Conservation (phyloP, 108 stramenopile species). For the Craspedostauros australis region DNA sequence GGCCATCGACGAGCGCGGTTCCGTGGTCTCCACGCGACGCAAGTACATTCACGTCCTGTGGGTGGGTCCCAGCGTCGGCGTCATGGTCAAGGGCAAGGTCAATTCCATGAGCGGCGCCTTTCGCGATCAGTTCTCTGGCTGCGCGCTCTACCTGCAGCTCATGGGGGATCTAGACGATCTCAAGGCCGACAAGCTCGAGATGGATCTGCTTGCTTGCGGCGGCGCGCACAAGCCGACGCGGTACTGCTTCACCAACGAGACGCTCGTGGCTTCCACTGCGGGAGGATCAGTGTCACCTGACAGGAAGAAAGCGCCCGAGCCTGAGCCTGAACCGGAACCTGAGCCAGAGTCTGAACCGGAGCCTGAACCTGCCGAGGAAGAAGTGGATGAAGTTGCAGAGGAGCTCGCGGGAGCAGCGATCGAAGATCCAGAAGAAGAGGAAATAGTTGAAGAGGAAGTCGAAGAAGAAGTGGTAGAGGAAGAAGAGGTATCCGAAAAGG, state of each 20-base stretch:
- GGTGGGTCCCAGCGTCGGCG: constrained; percentile 1
- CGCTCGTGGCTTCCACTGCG: too few relatives aligned
- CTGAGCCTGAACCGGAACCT: too few relatives aligned
- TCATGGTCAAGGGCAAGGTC: constrained; percentile 13
- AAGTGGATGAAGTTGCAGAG: too few relatives aligned
- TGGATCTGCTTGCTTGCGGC: not conserved
- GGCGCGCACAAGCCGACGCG: constrained; percentile 14
- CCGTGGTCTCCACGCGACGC: not conserved
- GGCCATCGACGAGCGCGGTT: constrained; percentile 8
- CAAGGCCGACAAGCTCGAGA: constrained; percentile 1
- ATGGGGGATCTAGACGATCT: constrained; percentile 13
- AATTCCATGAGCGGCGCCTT: not conserved
- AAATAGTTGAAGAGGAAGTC: too few relatives aligned
- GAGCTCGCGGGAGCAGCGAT: too few relatives aligned
- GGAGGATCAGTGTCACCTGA: too few relatives aligned
- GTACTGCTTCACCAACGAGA: constrained; percentile 8
- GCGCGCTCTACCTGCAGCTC: constrained; percentile 3
- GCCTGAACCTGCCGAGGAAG: too few relatives aligned
- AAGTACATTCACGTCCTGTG: constrained; percentile 12
- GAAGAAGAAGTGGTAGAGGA: too few relatives aligned
- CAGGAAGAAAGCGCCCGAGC: too few relatives aligned
- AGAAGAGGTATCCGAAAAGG: too few relatives aligned
- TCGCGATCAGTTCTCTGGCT: constrained; percentile 1
- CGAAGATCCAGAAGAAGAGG: too few relatives aligned
- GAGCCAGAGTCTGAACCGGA: too few relatives aligned